Base-by-base conservation (phyloP, 2,329 filamentous ascomycete species). In the Cyphellophora attinorum region DNA sequence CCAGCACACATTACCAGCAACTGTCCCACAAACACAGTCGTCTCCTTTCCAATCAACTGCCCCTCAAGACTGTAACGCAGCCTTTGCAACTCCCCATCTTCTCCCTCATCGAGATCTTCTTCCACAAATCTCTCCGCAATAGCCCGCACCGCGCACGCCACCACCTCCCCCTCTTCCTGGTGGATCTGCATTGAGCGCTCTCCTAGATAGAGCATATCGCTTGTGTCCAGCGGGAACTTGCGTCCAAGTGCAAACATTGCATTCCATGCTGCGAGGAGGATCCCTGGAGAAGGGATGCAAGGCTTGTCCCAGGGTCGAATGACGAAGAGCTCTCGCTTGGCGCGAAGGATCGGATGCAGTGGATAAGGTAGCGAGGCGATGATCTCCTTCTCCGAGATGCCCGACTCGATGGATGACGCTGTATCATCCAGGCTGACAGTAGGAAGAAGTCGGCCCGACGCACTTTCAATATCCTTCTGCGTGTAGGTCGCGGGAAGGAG, bases 401-500 rank as follows among this genome's bases (percentile, higher is more conserved):
- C n/a, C n/a, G n/a, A n/a, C n/a, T n/a, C n/a, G n/a, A n/a, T n/a
- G n/a, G n/a, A n/a, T n/a, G n/a, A n/a, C n/a, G n/a, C n/a, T n/a
- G n/a, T n/a, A n/a, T n/a, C n/a, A n/a, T n/a, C n/a, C n/a, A n/a
- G n/a, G n/a, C n/a, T n/a, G n/a, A n/a, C n/a, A n/a, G n/a, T n/a
- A n/a, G n/a, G n/a, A n/a, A 25, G 21, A n/a, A 25, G 21, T 8
- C 21, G 21, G 21, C 21, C 8, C 8, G 19, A n/a, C 5, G 12
- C 21, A 5, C 23, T 6, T 14, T 30, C n/a, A n/a, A 19, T 8
- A 14, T 35, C 33, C 13, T 12, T 12, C n/a, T 6, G 16, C 15
- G 16, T 16, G 19, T 33, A 34, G 8, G 21, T 15, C 5, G 27
- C 35, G 16, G 36, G 41, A 11, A 62, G 54, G 12, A 66, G 40